Evolutionary conservation across 208 protist genomes (phyloP).

Genomic region (Histomonas meleagridis): DNA sequence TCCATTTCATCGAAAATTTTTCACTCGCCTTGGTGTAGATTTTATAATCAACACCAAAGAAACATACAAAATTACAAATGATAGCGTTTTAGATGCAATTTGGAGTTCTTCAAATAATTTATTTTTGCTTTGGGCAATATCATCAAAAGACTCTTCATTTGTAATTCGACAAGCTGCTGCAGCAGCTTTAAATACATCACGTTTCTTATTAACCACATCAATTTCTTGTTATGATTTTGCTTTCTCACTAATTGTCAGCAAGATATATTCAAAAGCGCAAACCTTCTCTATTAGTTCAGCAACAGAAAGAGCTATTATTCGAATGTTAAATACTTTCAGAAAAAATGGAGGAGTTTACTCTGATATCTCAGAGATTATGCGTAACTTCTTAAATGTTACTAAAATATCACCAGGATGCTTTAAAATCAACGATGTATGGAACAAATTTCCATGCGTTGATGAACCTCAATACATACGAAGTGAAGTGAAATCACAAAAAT

Average conservation of each 20-base stretch:
- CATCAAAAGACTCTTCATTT: neutral
- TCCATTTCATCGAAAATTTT: too few relatives aligned
- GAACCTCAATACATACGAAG: too few relatives aligned
- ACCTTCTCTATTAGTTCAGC: neutral
- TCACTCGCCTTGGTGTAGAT: conserved; percentile 8
- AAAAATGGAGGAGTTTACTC: neutral
- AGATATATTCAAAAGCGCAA: neutral
- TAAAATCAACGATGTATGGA: neutral
- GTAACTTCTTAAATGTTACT: neutral
- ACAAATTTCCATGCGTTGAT: neutral
- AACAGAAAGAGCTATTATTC: neutral
- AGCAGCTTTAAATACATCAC: neutral
- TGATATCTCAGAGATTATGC: neutral
- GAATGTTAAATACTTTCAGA: neutral
- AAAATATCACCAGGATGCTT: neutral
- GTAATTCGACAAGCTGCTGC: neutral
- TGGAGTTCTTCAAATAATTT: neutral
- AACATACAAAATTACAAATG: neutral
- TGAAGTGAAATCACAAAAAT: too few relatives aligned
- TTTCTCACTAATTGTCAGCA: neutral
- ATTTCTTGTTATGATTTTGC: neutral
- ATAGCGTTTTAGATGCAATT: neutral
- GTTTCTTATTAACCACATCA: neutral
- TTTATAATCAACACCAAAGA: neutral
- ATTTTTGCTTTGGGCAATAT: neutral